Evolutionary conservation across 441 rosid species (phyloP).

Genomic region (Francoa sonchifolia): DNA sequence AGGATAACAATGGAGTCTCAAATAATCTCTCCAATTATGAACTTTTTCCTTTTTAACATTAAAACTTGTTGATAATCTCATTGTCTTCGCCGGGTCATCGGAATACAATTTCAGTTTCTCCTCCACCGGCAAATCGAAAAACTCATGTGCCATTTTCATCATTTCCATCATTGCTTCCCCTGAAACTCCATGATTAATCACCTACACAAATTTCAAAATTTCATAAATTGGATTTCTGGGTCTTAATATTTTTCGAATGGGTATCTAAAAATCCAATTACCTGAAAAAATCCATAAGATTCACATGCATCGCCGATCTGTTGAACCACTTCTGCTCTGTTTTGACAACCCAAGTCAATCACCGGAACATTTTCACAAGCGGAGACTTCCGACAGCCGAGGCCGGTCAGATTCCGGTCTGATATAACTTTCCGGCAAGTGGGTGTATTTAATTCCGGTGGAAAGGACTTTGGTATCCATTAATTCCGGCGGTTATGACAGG

Average conservation of each 20-base stretch:
- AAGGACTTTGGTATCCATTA: constrained; percentile 47
- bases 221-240: no score
- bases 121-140: constrained; percentile 41
- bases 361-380: constrained; percentile 36
- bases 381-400: constrained; percentile 48
- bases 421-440: constrained; percentile 38
- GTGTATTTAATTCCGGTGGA: constrained; percentile 40
- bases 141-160: constrained; percentile 28
- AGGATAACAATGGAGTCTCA: constrained; percentile 59
- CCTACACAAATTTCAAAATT: constrained; percentile 23
- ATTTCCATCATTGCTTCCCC: constrained; percentile 20
- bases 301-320: constrained; percentile 34
- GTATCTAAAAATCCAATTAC: no score
- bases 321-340: constrained; percentile 25
- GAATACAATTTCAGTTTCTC: constrained; percentile 60
- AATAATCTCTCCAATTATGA: constrained; percentile 65
- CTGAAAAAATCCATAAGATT: constrained; percentile 44
- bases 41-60: constrained; percentile 49
- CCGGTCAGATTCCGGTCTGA: constrained; percentile 46
- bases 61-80: constrained; percentile 54
- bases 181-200: constrained; percentile 41
- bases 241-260: no score
- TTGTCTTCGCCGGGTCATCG: constrained; percentile 51
- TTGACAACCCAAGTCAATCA: constrained; percentile 33
- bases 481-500: no score